Base-by-base conservation (phyloP, 495 filamentous ascomycete genomes). In the Trypethelium eluteriae region DNA sequence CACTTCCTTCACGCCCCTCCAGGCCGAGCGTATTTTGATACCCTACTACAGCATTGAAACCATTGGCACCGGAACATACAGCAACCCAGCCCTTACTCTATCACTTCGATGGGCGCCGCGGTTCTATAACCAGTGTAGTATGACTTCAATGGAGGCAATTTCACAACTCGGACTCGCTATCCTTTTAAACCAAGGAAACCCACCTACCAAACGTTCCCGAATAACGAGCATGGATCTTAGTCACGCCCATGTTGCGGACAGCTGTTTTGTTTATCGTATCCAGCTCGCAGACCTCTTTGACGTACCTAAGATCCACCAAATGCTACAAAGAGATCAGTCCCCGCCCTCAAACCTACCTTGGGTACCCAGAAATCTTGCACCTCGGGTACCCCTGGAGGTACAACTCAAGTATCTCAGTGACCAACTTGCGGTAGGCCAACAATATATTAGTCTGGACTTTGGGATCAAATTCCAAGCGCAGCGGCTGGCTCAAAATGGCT, bases 401-500 rank as follows among this genome's bases (percentile, higher is more conserved):
- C 67, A 71, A 50, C 66, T 74, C 38, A 41, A 63, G 2, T 16
- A 56, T 14, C 64, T 79, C 7, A 69, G 74, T 53, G 41, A 62
- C 14, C 70, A 66, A n/a, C 66, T 78, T 32, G 61, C 57, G 14
- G 53, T 66, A 39, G 16, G 34, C 3, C 38, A 2, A 10, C 61
- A 63, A 11, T 72, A 72, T 50, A 63, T 62, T 5, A 49, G 35
- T 16, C 62, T 78, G 41, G 74, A 78, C 3, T 82, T 80, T 62
- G 74, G 70, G 0, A 36, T 80, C 7, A 72, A 74, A 50, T 82
- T 83, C 63, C 78, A 85, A 62, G 74, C 85, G 2, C 79, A 85
- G 62, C 80, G 79, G 25, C 74, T 88, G 5, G 79, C 81, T 4
- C 74, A 78, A 63, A 85, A 86, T 67, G 75, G 77, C 9, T 81